Base-by-base conservation (phyloP, 305 asterid genomes). In the Fraxinus velutina region DNA sequence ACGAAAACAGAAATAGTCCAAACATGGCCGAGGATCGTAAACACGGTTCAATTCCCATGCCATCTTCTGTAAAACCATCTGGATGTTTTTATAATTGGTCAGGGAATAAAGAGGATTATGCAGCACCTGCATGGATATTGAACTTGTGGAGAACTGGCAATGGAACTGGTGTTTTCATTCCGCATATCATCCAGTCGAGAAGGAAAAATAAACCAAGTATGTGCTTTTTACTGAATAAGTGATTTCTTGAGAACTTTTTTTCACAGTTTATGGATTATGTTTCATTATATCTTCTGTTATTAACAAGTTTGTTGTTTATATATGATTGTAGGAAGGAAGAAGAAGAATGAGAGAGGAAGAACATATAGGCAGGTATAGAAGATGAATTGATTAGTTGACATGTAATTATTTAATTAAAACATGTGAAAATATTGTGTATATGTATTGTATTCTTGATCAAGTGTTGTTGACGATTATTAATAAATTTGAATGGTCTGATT, bases 101-200 rank as follows among this genome's bases (percentile, higher is more conserved):
- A 8, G 90, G 85, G 22, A 73, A 29, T 13, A 79, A 75, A 10
- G 75, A n/a, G 5, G 64, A 72, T 70, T 73, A 74, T 9, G 79
- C 84, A 17, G 86, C 84, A 9, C 89, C 88, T 6, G 62, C 71
- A 19, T 83, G 88, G 88, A 32, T 86, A 7, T 37, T 74, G 22
- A 83, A 82, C 39, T 57, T 85, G 76, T 89, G 92, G 92, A 86
- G 80, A 50, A 75, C 84, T 17, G 88, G 87, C 0, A 89, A 76
- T 81, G 92, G 91, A 6, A 88, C 92, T 5, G 92, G 92, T 3
- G 92, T 87, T 4, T 89, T 89, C 84, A 89, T 89, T 21, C 92
- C 92, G 21, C 90, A 84, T 37, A 79, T 86, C 42, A 9, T 76
- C 50, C 83, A 81, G 37, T 37, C 85, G 64, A 85, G 80, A 55